Conservation (phyloP, 495 filamentous ascomycete genomes). For the Aspergillus sclerotioniger region DNA sequence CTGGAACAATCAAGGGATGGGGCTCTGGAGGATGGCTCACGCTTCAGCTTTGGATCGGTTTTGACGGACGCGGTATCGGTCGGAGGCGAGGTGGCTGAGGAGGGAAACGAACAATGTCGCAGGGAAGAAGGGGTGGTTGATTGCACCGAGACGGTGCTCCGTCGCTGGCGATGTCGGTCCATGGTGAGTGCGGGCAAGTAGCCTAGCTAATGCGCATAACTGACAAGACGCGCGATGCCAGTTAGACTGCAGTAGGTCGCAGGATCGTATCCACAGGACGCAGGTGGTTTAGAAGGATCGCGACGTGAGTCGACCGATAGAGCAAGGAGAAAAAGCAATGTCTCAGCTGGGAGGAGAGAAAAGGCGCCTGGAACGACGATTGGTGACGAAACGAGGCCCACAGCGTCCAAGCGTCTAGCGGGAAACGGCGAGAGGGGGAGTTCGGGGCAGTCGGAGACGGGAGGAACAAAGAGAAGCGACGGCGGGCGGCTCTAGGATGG, state of each 20-base stretch:
- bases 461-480: slow-evolving; percentile 8
- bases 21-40: slow-evolving; percentile 19
- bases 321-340: slow-evolving; percentile 22
- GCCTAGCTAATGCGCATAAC: slow-evolving; percentile 26
- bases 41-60: slow-evolving; percentile 19
- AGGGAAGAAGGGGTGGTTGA: slow-evolving; percentile 25
- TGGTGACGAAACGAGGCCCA: slow-evolving; percentile 14
- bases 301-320: slow-evolving; percentile 16
- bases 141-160: slow-evolving; percentile 28
- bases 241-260: slow-evolving; percentile 20
- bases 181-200: slow-evolving; percentile 18
- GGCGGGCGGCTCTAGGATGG: not conserved
- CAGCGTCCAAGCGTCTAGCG: slow-evolving; percentile 11
- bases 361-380: slow-evolving; percentile 16
- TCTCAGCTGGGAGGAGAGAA: slow-evolving; percentile 12
- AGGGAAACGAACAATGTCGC: slow-evolving; percentile 29
- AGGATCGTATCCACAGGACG: slow-evolving; percentile 17
- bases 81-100: slow-evolving; percentile 20
- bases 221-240: slow-evolving; percentile 31
- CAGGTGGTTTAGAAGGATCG: slow-evolving; percentile 10
- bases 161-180: slow-evolving; percentile 31
- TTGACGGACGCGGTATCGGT: slow-evolving; percentile 21
- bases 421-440: slow-evolving; percentile 9
- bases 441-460: slow-evolving; percentile 5
- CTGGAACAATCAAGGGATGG: slow-evolving; percentile 5